Percentiles rank a stretch among this genome's conserved stretches.
These are phyloP conservation scores for Globisporangium viniferum DNA, from an alignment of 352 stramenopile genomes.

Conservation along the genomic window DNA sequence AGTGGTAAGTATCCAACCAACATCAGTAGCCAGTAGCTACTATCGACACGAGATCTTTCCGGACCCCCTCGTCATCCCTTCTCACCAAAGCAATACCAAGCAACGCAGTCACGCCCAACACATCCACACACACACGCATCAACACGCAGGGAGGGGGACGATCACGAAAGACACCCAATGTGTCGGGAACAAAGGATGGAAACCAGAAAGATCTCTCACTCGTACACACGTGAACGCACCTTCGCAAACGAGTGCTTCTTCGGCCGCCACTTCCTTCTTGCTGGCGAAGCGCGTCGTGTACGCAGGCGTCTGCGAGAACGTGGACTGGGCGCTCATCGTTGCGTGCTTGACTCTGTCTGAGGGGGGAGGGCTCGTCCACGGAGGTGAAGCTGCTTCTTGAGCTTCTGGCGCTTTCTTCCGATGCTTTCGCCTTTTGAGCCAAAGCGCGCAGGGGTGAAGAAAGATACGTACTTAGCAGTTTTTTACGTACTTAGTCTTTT, in stretches of 20 bases:
- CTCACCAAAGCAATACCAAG: not conserved
- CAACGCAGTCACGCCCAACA: not conserved
- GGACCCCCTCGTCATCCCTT: not conserved
- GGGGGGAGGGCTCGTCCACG: not conserved
- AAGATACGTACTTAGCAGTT: not conserved
- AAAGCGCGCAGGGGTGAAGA: not conserved
- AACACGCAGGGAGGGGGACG: not conserved
- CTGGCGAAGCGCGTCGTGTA: constrained; percentile 39
- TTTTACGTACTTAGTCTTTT: too few relatives aligned
- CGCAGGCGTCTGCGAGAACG: constrained; percentile 72
- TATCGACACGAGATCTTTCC: constrained; percentile 1
- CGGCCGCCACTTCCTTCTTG: constrained; percentile 44
- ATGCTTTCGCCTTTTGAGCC: not conserved
- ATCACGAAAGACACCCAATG: not conserved
- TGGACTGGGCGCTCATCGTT: constrained; percentile 66
- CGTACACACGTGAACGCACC: constrained; percentile 24
- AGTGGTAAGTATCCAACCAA: not conserved
- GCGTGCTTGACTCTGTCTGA: not conserved
- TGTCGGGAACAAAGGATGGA: not conserved
- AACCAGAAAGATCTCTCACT: constrained; percentile 5
- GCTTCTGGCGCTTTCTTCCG: not conserved
- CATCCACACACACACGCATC: not conserved
- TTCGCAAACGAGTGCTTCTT: constrained; percentile 70
- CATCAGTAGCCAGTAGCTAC: not conserved
- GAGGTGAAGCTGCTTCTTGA: not conserved